phyloP scores from a whole-genome alignment of 2,329 filamentous ascomycete species.

The Ilyonectria robusta region DNA sequence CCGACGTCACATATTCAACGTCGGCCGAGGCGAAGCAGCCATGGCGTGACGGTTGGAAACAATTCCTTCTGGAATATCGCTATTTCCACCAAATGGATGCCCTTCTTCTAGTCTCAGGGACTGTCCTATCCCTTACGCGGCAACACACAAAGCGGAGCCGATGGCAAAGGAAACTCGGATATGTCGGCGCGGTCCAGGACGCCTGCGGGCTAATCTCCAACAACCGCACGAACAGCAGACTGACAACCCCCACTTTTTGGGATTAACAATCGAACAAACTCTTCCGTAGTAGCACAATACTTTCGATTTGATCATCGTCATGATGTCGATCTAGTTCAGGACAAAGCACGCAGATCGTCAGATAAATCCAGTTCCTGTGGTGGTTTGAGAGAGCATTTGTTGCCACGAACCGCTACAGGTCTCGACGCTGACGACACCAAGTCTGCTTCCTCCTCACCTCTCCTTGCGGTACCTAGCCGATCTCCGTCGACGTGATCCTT shows the following conservation, averaged over 20 bases:
- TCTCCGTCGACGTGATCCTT: slow-evolving; percentile 18
- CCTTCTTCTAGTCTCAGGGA: background rate
- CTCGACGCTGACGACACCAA: background rate
- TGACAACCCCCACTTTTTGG: slow-evolving; percentile 21
- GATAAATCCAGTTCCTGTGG: background rate
- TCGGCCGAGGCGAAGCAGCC: background rate
- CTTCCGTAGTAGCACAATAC: slow-evolving; percentile 1
- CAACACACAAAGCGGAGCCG: slow-evolving; percentile 27
- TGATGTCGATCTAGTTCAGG: background rate
- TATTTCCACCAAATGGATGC: background rate
- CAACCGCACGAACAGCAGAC: slow-evolving; percentile 21
- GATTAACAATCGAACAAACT: slow-evolving; percentile 9
- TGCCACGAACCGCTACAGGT: background rate
- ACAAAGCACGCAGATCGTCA: background rate
- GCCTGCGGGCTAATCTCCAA: slow-evolving; percentile 27
- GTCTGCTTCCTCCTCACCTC: background rate
- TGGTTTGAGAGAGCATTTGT: background rate
- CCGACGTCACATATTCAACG: background rate
- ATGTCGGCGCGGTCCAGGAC: slow-evolving; percentile 25
- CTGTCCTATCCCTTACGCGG: slow-evolving; percentile 1
- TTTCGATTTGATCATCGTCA: slow-evolving; percentile 10
- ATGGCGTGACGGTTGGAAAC: background rate
- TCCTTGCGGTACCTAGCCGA: slow-evolving; percentile 11
- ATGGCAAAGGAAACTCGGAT: slow-evolving; percentile 19
- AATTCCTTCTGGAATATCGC: background rate